Percentiles rank a stretch among this genome's conserved stretches.
Evolutionary conservation across 73 alveolate species (phyloP).

Genomic region (Uronychia binucleata): DNA sequence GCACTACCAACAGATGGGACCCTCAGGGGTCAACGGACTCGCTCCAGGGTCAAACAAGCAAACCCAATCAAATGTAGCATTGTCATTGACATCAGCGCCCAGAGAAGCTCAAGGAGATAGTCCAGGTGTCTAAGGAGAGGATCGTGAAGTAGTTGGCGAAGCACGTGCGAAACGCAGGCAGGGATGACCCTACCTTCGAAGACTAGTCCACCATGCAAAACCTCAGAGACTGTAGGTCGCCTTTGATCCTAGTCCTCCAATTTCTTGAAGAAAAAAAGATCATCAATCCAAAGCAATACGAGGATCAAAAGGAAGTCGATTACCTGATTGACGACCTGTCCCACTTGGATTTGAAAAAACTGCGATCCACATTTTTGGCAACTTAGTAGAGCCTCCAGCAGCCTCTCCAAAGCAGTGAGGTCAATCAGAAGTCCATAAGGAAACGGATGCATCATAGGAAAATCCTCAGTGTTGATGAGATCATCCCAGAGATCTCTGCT

Average conservation of each 20-base stretch:
- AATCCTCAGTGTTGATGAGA: not conserved
- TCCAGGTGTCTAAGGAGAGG: not conserved
- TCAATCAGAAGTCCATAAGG: not conserved
- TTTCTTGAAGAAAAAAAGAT: slow-evolving; percentile 31
- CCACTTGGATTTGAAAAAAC: slow-evolving; percentile 27
- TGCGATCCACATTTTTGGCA: not conserved
- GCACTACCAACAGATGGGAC: not conserved
- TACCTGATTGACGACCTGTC: slow-evolving; percentile 19
- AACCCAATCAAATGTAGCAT: not conserved
- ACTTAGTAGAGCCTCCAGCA: slow-evolving; percentile 3
- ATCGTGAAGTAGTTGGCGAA: not conserved
- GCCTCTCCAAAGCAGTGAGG: not conserved
- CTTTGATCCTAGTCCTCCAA: slow-evolving; percentile 1
- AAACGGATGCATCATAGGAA: not conserved
- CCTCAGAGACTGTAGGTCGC: slow-evolving; percentile 8
- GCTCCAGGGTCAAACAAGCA: too few relatives aligned
- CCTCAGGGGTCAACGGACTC: too few relatives aligned
- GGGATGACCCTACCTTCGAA: not conserved
- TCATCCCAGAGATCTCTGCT: not conserved
- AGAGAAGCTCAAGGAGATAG: not conserved
- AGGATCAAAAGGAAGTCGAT: slow-evolving; percentile 18
- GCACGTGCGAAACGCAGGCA: not conserved
- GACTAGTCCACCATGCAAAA: slow-evolving; percentile 11
- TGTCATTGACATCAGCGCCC: not conserved
- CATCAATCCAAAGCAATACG: slow-evolving; percentile 21